Conservation (phyloP, 2,329 filamentous ascomycete genomes). For the Verticillium zaregamsianum region DNA sequence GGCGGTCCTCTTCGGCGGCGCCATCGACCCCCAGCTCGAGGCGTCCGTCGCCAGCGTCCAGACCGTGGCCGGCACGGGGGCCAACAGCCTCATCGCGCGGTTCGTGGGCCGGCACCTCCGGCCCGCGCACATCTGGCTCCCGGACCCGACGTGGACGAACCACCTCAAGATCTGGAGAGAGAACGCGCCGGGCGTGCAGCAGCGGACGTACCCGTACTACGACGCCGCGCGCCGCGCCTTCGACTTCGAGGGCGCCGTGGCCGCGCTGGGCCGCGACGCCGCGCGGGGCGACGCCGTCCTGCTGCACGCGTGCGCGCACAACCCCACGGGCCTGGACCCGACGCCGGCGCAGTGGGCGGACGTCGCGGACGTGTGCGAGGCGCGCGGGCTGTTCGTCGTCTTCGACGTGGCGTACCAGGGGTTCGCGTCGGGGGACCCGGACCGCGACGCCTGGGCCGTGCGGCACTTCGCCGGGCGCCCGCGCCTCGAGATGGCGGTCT, state of each 20-base stretch:
- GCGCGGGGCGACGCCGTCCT: conserved; percentile 21
- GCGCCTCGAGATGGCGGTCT: conserved; percentile 17
- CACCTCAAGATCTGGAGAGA: conserved; percentile 22
- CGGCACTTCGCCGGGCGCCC: conserved; percentile 18
- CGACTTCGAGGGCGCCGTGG: conserved; percentile 20
- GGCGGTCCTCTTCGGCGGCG: conserved; percentile 16
- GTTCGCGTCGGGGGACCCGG: conserved; percentile 24
- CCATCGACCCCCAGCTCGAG: background rate
- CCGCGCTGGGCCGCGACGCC: conserved; percentile 14
- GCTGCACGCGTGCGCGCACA: conserved; percentile 27
- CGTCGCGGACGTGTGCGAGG: conserved; percentile 21
- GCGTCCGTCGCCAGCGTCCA: conserved; percentile 17
- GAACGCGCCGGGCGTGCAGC: conserved; percentile 12
- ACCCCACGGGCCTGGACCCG: conserved; percentile 27
- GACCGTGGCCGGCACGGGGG: conserved; percentile 23
- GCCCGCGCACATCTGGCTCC: conserved; percentile 20
- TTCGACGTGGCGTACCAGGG: conserved; percentile 30
- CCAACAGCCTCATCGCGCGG: conserved; percentile 6
- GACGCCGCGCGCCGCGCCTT: conserved; percentile 14
- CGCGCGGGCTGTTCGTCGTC: conserved; percentile 21
- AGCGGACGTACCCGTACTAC: conserved; percentile 21
- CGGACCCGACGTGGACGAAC: conserved; percentile 26
- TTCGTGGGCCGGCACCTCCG: conserved; percentile 11
- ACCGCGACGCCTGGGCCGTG: conserved; percentile 24
- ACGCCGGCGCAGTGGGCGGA: conserved; percentile 21